phyloP scores from a whole-genome alignment of 768 basidiomycete genomes.

The Lyophyllum atratum region DNA sequence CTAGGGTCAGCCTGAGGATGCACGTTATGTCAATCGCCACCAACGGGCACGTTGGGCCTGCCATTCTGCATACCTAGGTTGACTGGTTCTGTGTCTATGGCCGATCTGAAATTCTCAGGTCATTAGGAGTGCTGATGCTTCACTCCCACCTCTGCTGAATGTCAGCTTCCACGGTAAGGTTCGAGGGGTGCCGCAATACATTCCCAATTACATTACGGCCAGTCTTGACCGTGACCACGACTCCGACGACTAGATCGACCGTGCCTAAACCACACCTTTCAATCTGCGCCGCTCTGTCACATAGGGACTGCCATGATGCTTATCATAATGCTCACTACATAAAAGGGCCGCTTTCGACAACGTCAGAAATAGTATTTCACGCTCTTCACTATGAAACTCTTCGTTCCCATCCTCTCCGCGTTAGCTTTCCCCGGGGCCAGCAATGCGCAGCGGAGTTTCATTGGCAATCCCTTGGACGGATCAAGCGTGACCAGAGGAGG shows the following conservation, averaged over 20 bases:
- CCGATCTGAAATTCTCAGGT: no score
- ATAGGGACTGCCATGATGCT: background rate
- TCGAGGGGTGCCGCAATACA: no score
- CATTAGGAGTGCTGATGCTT: no score
- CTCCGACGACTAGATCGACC: background rate
- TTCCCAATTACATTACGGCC: no score
- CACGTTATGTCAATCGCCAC: no score
- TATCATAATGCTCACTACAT: background rate
- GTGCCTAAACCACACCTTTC: background rate
- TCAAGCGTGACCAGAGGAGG: conserved; percentile 26
- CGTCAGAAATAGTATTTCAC: background rate
- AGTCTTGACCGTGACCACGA: background rate
- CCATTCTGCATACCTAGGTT: no score
- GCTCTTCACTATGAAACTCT: conserved; percentile 11
- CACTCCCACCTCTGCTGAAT: no score
- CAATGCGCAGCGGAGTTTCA: conserved; percentile 23
- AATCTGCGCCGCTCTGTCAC: background rate
- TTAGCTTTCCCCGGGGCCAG: conserved; percentile 8
- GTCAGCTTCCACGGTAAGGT: no score
- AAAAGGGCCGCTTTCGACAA: background rate
- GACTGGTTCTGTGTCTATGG: no score
- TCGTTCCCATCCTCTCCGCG: conserved; percentile 3
- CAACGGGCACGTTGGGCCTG: no score
- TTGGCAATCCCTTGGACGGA: conserved; percentile 33
- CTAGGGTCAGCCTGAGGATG: no score